Evolutionary conservation across 2,329 filamentous ascomycete species (phyloP), one percentile per base, ranked within the genome.

Genomic region (Aspergillus sojae): DNA sequence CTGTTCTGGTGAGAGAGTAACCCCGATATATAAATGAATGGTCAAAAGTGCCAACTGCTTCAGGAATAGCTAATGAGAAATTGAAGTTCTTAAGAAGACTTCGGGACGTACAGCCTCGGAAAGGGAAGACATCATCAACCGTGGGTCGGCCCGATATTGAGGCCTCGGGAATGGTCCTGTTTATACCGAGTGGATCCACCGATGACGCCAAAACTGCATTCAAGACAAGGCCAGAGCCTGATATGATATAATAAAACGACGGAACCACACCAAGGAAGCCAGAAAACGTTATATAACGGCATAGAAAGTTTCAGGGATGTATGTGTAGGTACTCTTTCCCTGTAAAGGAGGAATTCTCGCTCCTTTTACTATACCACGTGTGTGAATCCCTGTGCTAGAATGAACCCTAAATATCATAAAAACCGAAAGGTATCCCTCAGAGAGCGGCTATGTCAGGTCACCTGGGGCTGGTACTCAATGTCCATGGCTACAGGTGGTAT

Each of bases 401-500:
- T 54, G 52, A 21, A 26, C 30, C 11, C 19, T 9, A 26, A 36
- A 34, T 32, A 12, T 36, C 52, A 36, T 2, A 26, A 3, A 32
- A 26, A 4, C 4, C 5, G 32, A 32, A 54, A 54, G 3, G n/a
- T 36, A 21, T 16, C 10, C 21, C 11, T 34, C 14, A 21, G 16
- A 36, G 19, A 36, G 4, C 52, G 52, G 23, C 30, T 54, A 21
- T 54, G 10, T 9, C 52, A 87, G 74, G 86, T 88, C 68, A 88
- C 85, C 1, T 88, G 86, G 88, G 86, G 85, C 19, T 91, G 89
- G 89, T 93, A 88, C 76, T 89, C 88, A 0, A 80, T 86, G 32
- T 87, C 88, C 3, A 92, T 92, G 89, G 89, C 87, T 43, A 91
- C 89, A 0, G 90, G 90, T n/a, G 89, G 89, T 0, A 77, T 92